Evolutionary conservation across 176 grass and related monocot genomes (phyloP), one percentile per base, ranked within the genome.

Genomic region (Chrysopogon serrulatus): DNA sequence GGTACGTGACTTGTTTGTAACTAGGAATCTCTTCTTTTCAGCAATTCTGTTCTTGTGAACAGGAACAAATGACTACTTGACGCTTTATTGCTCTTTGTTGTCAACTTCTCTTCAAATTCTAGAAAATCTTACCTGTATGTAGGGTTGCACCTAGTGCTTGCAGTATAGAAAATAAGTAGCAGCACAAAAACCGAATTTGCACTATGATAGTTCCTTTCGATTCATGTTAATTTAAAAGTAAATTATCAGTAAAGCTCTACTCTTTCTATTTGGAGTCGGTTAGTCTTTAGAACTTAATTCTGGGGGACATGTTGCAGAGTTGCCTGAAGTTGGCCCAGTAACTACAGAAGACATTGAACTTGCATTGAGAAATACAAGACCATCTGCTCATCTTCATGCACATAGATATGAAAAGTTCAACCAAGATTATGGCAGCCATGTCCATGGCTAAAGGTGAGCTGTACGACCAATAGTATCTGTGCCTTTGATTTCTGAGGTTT

Each of bases 391-490:
- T 92, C 87, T 98, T 78, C 90, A 98, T 85, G 93, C 91, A 68
- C 92, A 93, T 63, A 86, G 95, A 65, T 98, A 95, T n/a, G 85
- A 93, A 35, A 88, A 98, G 41, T 93, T 98, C 77, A 95, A 98
- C 73, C 75, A 92, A 76, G 95, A 98, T 85, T 98, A 98, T 80
- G 95, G 95, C 39, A 98, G 95, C 73, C 92, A 98, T 75, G 78
- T 93, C 69, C 73, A 90, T 44, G 73, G 77, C 45, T 95, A 81
- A 88, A 81, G 70, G 69, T 73, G 30, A 85, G 65, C 11, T 33
- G 18, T 37, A 62, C 12, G 24, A 33, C 39, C 74, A 60, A 30
- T 4, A 31, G 17, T 73, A 23, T 67, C 9, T 73, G 17, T 24
- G 2, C 33, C 42, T 74, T 71, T 18, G 71, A 76, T 85, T 53